These are phyloP conservation scores for Citrus trifoliata DNA, from an alignment of 345 rosid species.

Conservation along the genomic window DNA sequence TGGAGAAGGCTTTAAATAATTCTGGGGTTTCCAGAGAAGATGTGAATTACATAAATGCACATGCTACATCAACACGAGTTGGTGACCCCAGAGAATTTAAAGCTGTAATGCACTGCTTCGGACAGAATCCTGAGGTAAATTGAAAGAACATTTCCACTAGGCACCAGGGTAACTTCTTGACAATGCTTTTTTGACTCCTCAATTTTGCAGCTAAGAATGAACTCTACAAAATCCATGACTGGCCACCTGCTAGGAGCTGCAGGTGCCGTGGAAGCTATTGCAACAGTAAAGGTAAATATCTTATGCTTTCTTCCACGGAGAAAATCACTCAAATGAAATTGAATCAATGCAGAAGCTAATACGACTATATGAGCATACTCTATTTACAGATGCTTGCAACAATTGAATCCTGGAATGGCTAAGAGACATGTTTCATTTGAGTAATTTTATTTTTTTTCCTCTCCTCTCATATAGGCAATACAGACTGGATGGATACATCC, in stretches of 20 bases:
- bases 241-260: conserved; percentile 47
- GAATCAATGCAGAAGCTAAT: neutral
- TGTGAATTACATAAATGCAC: conserved; percentile 60
- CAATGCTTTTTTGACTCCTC: neutral
- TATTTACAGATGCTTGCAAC: neutral
- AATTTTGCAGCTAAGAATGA: conserved; percentile 30
- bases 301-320: neutral
- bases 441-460: neutral
- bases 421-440: neutral
- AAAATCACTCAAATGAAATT: neutral
- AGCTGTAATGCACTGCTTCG: conserved; percentile 46
- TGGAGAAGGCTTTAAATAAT: conserved; percentile 49
- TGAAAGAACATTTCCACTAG: neutral
- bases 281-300: conserved; percentile 33
- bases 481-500: conserved; percentile 43
- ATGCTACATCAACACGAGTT: conserved; percentile 53
- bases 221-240: conserved; percentile 46
- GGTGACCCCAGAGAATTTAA: conserved; percentile 51
- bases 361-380: neutral
- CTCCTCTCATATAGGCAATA: conserved; percentile 26
- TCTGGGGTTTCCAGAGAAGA: conserved; percentile 50
- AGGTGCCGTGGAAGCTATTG: conserved; percentile 46
- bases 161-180: neutral
- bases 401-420: neutral
- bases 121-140: conserved; percentile 36